Percentiles rank a stretch among this genome's conserved stretches.
Conservation (phyloP, 2,329 filamentous ascomycete genomes). For the Penicillium sp. region DNA sequence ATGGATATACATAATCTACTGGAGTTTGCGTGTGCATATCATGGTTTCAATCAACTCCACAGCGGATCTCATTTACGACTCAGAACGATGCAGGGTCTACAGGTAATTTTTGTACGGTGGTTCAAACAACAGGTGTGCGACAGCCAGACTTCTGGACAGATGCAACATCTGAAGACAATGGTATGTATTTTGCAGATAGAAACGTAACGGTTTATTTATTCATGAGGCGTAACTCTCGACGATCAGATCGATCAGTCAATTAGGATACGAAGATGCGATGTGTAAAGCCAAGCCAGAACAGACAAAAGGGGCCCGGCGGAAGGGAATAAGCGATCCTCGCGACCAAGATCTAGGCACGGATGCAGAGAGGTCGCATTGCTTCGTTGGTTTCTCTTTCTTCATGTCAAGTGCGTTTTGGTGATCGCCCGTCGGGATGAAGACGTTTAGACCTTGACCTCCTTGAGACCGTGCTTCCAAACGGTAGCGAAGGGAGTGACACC, state of each 20-base stretch:
- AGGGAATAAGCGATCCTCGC: constrained; percentile 20
- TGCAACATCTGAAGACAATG: not conserved
- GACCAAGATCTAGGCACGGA: constrained; percentile 18
- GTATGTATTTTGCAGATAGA: constrained; percentile 7
- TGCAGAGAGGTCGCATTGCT: constrained; percentile 24
- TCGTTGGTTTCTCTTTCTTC: constrained; percentile 30
- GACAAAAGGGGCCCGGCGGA: constrained; percentile 24
- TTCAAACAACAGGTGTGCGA: not conserved
- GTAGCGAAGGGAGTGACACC: constrained; percentile 86
- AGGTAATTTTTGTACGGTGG: not conserved
- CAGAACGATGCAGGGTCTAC: not conserved
- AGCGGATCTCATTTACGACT: not conserved
- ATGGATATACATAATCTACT: not conserved
- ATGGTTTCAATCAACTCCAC: not conserved
- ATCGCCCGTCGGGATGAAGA: constrained; percentile 15
- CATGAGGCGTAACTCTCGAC: constrained; percentile 44
- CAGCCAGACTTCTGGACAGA: too few relatives aligned
- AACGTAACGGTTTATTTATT: constrained; percentile 37
- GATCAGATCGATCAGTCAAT: constrained; percentile 33
- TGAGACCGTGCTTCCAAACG: constrained; percentile 93
- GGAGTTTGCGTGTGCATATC: not conserved
- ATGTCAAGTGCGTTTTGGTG: constrained; percentile 29
- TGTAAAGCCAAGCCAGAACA: constrained; percentile 27
- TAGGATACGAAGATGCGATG: constrained; percentile 36
- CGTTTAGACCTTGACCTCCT: constrained; percentile 84